Base-by-base conservation (phyloP, 2,329 filamentous ascomycete species). In the Arthroderma sp. region DNA sequence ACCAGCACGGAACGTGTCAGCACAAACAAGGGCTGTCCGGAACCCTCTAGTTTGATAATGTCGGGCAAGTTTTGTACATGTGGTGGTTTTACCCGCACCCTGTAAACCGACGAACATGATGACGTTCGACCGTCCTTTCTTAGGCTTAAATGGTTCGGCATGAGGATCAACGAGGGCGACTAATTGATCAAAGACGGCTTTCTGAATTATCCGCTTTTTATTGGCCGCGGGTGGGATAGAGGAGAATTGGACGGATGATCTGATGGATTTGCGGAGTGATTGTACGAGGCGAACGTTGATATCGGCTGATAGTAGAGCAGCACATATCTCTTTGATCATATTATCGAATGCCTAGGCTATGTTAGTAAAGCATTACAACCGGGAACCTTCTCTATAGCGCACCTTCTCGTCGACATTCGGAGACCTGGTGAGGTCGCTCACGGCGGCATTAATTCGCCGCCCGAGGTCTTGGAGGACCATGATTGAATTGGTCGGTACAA, bases 401-500 rank as follows among this genome's bases (percentile, higher is more conserved):
- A 83, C 86, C 81, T 96, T 96, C 70, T 98, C 91, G 62, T 96
- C 89, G 55, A 96, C 78, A 60, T 94, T 95, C 53, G 80, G 84
- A 47, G 91, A 86, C 59, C 89, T 77, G 48, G 89, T 94, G 58
- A 96, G 75, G 70, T 95, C 89, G 51, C 81, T 83, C 70, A 98
- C 85, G 58, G 91, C 91, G 73, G 86, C 79, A 70, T 95, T 96
- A 67, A 98, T 96, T 70, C 91, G 91, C 74, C 89, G 87, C 57
- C 91, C 91, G 48, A 98, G 78, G 77, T 98, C 91, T 80, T 94
- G 88, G 61, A 98, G 83, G 75, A 98, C 91, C 91, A 98, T 98
- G 62, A 59, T 63, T 59, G 49, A 38, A 34, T 22, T 22, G 15
- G 15, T 3, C 15, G 15, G 15, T 22, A 3, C 15, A 22, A 22